Conservation (phyloP, 139 green algal species). For the Pedinophyceae sp. region DNA sequence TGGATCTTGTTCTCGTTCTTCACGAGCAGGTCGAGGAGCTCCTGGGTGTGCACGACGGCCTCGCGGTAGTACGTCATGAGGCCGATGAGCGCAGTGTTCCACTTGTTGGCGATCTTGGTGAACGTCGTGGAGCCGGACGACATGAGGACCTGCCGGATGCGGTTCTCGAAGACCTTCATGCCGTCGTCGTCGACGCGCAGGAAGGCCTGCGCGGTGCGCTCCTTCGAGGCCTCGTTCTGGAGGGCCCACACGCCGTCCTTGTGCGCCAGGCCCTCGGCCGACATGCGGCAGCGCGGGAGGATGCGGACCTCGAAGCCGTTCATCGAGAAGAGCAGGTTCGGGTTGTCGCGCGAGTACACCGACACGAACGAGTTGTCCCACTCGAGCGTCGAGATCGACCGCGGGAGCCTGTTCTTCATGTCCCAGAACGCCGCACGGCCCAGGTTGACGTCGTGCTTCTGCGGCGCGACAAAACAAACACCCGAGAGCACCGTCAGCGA, state of each 20-base stretch:
- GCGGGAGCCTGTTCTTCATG: constrained; percentile 74
- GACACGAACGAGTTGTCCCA: constrained; percentile 91
- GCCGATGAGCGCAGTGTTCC: constrained; percentile 97
- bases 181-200: constrained; percentile 87
- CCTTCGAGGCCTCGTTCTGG: constrained; percentile 93
- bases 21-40: constrained; percentile 98
- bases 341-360: constrained; percentile 96
- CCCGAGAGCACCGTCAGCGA: too few relatives aligned
- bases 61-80: constrained; percentile 95
- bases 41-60: constrained; percentile 42
- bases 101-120: constrained; percentile 99
- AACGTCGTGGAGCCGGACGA: constrained; percentile 92
- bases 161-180: constrained; percentile 91
- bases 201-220: constrained; percentile 71
- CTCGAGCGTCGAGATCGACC: constrained; percentile 88
- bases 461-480: too few relatives aligned
- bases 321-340: constrained; percentile 98
- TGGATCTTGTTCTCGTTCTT: constrained; percentile 99
- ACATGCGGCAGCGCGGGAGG: constrained; percentile 51
- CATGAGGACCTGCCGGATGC: constrained; percentile 93
- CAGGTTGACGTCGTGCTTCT: constrained; percentile 99
- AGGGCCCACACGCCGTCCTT: constrained; percentile 95
- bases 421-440: constrained; percentile 91
- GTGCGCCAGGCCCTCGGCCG: constrained; percentile 69
- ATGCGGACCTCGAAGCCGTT: constrained; percentile 76